Conservation (phyloP, 495 filamentous ascomycete species). For the Margaritispora aquatica region DNA sequence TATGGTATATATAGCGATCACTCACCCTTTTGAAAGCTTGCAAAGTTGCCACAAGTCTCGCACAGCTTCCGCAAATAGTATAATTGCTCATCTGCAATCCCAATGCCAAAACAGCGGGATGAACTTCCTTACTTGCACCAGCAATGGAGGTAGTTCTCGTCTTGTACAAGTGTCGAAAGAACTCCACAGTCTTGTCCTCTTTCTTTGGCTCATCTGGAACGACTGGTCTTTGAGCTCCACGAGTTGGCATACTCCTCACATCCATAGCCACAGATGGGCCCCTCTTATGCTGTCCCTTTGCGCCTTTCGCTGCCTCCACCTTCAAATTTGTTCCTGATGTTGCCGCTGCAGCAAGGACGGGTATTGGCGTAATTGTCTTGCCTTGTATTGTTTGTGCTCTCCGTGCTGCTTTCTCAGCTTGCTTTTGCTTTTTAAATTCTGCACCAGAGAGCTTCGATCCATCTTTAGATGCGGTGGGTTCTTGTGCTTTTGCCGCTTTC, state of each 20-base stretch:
- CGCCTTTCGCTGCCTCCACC: conserved; percentile 32
- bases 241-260: conserved; percentile 25
- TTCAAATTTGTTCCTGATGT: no score
- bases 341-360: conserved; percentile 11
- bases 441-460: conserved; percentile 50
- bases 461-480: conserved; percentile 19
- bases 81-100: conserved; percentile 90
- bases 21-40: conserved; percentile 82
- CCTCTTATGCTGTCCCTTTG: conserved; percentile 27
- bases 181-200: conserved; percentile 68
- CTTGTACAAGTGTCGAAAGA: conserved; percentile 83
- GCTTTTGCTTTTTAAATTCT: conserved; percentile 69
- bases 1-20: conserved; percentile 6
- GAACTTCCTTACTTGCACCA: conserved; percentile 80
- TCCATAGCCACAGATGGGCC: conserved; percentile 22
- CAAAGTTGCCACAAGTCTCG: conserved; percentile 79
- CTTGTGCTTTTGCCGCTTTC: conserved; percentile 24
- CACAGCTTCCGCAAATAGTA: conserved; percentile 82
- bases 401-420: conserved; percentile 72
- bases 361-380: conserved; percentile 21
- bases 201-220: conserved; percentile 29
- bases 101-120: conserved; percentile 77
- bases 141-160: conserved; percentile 65
- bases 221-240: conserved; percentile 32
- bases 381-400: conserved; percentile 53